Evolutionary conservation across 129 eudicot species (phyloP).

Genomic region (carrot (Daucus carota)): DNA sequence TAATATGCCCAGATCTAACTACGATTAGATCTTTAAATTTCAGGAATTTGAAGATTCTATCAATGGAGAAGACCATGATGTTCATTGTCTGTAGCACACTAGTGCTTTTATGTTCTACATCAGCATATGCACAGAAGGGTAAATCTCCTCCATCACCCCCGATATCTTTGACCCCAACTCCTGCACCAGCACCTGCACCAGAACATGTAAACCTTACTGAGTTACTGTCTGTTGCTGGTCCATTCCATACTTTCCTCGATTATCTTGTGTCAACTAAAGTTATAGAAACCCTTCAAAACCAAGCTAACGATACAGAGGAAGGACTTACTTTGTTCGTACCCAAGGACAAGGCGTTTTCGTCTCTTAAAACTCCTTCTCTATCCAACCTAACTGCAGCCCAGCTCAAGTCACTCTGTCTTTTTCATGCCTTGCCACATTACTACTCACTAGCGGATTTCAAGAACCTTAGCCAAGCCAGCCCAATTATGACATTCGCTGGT

Average conservation of each 20-base stretch:
- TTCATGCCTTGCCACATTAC: conserved; percentile 81
- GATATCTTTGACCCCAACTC: conserved; percentile 26
- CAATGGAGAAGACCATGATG: conserved; percentile 23
- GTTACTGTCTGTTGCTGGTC: conserved; percentile 72
- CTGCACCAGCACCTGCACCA: conserved; percentile 79
- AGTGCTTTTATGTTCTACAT: conserved; percentile 30
- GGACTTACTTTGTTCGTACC: conserved; percentile 86
- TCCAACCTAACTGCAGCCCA: conserved; percentile 75
- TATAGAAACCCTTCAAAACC: conserved; percentile 66
- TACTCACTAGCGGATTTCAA: conserved; percentile 70
- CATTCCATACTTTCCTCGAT: conserved; percentile 74
- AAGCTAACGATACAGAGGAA: conserved; percentile 85
- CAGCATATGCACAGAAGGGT: conserved; percentile 28
- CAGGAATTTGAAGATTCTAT: conserved; percentile 22
- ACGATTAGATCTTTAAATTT: neutral
- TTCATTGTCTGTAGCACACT: conserved; percentile 22
- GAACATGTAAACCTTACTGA: conserved; percentile 63
- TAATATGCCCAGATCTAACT: neutral
- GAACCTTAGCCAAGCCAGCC: conserved; percentile 56
- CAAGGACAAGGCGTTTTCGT: conserved; percentile 55
- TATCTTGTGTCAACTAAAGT: conserved; percentile 62
- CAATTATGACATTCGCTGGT: conserved; percentile 62
- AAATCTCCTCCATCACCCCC: conserved; percentile 16
- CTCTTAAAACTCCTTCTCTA: conserved; percentile 47
- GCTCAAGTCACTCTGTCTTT: conserved; percentile 60